Conservation (phyloP, 2,329 filamentous ascomycete genomes). For the Trichoderma pleuroti region DNA sequence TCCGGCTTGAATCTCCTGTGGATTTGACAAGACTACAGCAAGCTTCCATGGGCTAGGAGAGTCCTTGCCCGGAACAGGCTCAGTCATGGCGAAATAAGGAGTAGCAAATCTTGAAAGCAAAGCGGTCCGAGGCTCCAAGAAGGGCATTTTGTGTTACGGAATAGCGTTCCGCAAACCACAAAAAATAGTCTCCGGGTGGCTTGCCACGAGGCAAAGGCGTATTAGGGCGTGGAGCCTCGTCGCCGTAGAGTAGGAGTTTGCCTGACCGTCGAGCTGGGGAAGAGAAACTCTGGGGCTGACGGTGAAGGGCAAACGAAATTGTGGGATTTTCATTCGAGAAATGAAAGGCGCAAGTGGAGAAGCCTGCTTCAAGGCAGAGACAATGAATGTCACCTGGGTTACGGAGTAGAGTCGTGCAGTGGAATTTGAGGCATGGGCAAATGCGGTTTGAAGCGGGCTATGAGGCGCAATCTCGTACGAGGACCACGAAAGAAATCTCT, state of each 20-base stretch:
- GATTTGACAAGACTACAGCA: not conserved
- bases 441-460: constrained; percentile 8
- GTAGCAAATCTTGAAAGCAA: not conserved
- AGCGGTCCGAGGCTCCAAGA: not conserved
- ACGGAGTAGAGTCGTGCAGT: not conserved
- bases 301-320: constrained; percentile 7
- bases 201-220: constrained; percentile 5
- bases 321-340: not conserved
- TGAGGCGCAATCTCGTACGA: not conserved
- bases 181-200: constrained; percentile 9
- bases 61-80: not conserved
- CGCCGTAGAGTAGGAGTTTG: not conserved
- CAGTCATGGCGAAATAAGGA: not conserved
- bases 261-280: not conserved
- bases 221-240: not conserved
- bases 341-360: not conserved
- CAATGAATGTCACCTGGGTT: not conserved
- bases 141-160: not conserved
- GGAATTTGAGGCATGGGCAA: not conserved
- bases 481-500: not conserved
- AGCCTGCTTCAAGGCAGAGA: not conserved
- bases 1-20: not conserved
- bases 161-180: not conserved
- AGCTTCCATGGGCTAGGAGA: not conserved
- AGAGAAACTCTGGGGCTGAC: constrained; percentile 8